A percentile compares a stretch with the other conserved stretches of the same genome.
These are phyloP conservation scores for Suhomyces panamericanus DNA, from an alignment of 1,139 yeast species.

Conservation along the genomic window DNA sequence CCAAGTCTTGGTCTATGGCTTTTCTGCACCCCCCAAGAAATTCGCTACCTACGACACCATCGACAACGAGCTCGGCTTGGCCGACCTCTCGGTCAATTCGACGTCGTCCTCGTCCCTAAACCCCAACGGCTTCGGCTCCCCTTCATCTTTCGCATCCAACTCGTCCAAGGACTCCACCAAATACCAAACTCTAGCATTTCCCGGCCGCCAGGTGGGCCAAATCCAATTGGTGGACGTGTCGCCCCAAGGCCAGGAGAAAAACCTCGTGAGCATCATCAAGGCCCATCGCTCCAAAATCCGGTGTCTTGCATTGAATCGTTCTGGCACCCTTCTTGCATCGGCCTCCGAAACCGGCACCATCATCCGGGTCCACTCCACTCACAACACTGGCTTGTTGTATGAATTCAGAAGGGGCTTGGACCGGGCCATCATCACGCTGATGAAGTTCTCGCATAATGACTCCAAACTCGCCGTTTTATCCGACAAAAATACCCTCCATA, in stretches of 20 bases:
- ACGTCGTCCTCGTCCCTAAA: constrained; percentile 8
- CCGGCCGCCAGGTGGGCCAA: constrained; percentile 70
- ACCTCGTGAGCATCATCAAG: constrained; percentile 68
- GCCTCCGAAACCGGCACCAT: constrained; percentile 89
- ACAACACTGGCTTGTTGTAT: constrained; percentile 67
- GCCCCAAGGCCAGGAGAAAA: constrained; percentile 59
- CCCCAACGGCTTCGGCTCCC: constrained; percentile 16
- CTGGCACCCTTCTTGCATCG: constrained; percentile 82
- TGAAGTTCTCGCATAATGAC: constrained; percentile 80
- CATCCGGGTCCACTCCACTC: constrained; percentile 74
- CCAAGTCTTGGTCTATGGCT: constrained; percentile 74
- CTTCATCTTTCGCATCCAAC: constrained; percentile 16
- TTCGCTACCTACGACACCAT: constrained; percentile 71
- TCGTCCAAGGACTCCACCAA: constrained; percentile 25
- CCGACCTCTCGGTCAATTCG: constrained; percentile 53
- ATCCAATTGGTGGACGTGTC: constrained; percentile 73
- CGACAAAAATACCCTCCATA: constrained; percentile 85
- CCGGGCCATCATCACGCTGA: constrained; percentile 73
- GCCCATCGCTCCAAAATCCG: constrained; percentile 78
- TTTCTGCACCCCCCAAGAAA: constrained; percentile 74
- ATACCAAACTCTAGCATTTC: constrained; percentile 67
- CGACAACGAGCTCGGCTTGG: constrained; percentile 67
- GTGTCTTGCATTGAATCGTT: constrained; percentile 63
- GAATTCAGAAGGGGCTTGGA: constrained; percentile 91
- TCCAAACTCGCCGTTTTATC: constrained; percentile 78